Evolutionary conservation across 768 basidiomycete species (phyloP).

Genomic region (Agaricus blazei): DNA sequence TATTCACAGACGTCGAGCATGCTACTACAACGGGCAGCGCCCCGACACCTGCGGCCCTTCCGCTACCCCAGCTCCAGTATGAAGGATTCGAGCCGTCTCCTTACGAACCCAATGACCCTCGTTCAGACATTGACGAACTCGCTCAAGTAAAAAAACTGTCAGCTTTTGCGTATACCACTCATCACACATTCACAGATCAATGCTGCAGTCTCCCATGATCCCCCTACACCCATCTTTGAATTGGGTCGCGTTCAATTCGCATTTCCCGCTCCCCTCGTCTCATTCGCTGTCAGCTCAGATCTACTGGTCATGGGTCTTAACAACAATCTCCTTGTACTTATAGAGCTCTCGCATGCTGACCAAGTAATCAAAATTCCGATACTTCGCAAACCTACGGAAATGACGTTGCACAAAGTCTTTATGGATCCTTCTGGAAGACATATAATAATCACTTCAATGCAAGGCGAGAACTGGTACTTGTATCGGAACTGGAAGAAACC

Average conservation of each 20-base stretch:
- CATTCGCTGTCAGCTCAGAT: constrained; percentile 82
- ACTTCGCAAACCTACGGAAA: constrained; percentile 67
- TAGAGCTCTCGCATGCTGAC: constrained; percentile 85
- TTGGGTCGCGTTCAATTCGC: constrained; percentile 87
- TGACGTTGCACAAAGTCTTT: constrained; percentile 79
- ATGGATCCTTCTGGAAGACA: constrained; percentile 92
- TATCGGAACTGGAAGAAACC: constrained; percentile 81
- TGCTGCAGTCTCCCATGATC: constrained; percentile 32
- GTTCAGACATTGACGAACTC: constrained; percentile 36
- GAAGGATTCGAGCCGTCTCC: constrained; percentile 86
- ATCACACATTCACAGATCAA: constrained; percentile 14
- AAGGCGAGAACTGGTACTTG: constrained; percentile 94
- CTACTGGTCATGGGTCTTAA: constrained; percentile 79
- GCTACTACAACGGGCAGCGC: constrained; percentile 47
- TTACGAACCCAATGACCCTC: constrained; percentile 44
- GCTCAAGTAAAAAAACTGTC: constrained; percentile 18
- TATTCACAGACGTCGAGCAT: constrained; percentile 80
- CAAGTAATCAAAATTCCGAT: constrained; percentile 80
- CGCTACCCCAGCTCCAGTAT: constrained; percentile 63
- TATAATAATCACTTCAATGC: constrained; percentile 76
- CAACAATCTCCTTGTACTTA: constrained; percentile 76
- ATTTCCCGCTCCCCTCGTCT: constrained; percentile 78
- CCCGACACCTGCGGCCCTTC: constrained; percentile 24
- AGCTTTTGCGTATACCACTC: neutral
- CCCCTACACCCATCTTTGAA: constrained; percentile 66